These are phyloP conservation scores for Pseudogymnoascus sp. DNA, from an alignment of 2,329 filamentous ascomycete species.

Conservation along the genomic window DNA sequence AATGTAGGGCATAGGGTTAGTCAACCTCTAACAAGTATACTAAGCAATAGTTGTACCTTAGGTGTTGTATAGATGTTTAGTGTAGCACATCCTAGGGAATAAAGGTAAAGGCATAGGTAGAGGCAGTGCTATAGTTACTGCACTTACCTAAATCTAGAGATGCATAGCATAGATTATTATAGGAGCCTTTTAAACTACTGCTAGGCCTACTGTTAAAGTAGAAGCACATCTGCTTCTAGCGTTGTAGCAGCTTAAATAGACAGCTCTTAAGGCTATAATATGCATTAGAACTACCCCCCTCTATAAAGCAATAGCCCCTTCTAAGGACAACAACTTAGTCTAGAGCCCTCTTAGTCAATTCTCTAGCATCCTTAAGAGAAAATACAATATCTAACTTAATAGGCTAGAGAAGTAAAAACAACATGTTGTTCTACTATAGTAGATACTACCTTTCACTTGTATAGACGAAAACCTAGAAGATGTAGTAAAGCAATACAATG, in stretches of 20 bases:
- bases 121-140: too few species aligned
- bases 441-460: neutral
- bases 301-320: neutral
- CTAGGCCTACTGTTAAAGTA: slow-evolving; percentile 19
- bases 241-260: neutral
- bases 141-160: slow-evolving; percentile 19
- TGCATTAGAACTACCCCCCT: neutral
- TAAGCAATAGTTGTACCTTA: slow-evolving; percentile 25
- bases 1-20: slow-evolving; percentile 18
- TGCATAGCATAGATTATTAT: slow-evolving; percentile 21
- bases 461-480: slow-evolving; percentile 8
- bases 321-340: neutral
- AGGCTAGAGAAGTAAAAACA: neutral
- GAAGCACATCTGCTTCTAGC: slow-evolving; percentile 14
- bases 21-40: slow-evolving; percentile 23
- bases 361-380: neutral
- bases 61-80: slow-evolving; percentile 26
- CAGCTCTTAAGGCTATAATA: neutral
- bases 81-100: slow-evolving; percentile 19
- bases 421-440: slow-evolving; percentile 12
- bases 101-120: slow-evolving; percentile 15
- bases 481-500: slow-evolving; percentile 10
- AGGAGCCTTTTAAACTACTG: slow-evolving; percentile 22
- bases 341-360: neutral
- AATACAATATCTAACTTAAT: neutral